phyloP scores from a whole-genome alignment of 306 rosid species.

The Morella rubra region DNA sequence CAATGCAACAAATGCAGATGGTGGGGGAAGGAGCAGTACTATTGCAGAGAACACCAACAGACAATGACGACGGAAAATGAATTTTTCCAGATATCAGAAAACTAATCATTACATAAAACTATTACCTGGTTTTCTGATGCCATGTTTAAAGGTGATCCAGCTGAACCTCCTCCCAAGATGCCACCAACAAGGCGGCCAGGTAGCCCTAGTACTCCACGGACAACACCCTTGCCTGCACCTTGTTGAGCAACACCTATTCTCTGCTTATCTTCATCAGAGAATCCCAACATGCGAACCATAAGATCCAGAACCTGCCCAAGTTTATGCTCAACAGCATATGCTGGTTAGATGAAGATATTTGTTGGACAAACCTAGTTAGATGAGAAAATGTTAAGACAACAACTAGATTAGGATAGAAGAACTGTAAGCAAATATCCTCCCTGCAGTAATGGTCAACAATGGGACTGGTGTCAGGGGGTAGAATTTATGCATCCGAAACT shows the following conservation, averaged over 20 bases:
- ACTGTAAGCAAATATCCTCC: background rate
- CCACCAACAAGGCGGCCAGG: constrained; percentile 99
- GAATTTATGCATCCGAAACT: background rate
- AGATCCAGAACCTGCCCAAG: constrained; percentile 80
- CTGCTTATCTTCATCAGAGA: constrained; percentile 86
- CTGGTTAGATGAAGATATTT: constrained; percentile 7
- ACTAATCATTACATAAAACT: constrained; percentile 1
- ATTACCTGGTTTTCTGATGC: constrained; percentile 79
- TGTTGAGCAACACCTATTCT: constrained; percentile 90
- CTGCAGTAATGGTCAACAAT: background rate
- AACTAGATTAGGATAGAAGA: background rate
- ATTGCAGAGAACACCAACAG: background rate
- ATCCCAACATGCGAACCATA: constrained; percentile 97
- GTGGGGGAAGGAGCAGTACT: background rate
- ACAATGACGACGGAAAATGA: background rate
- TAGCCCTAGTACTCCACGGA: constrained; percentile 86
- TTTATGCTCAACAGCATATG: constrained; percentile 22
- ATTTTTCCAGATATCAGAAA: background rate
- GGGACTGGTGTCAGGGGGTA: background rate
- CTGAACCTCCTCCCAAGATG: constrained; percentile 71
- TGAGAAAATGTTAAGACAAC: background rate
- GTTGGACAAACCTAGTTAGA: constrained; percentile 4
- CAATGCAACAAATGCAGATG: background rate
- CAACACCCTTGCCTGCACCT: constrained; percentile 89
- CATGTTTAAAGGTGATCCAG: constrained; percentile 45